Percentiles rank a stretch among this genome's conserved stretches.
phyloP scores from a whole-genome alignment of 1,284 basidiomycete genomes.

The Ceratobasidium sp. region DNA sequence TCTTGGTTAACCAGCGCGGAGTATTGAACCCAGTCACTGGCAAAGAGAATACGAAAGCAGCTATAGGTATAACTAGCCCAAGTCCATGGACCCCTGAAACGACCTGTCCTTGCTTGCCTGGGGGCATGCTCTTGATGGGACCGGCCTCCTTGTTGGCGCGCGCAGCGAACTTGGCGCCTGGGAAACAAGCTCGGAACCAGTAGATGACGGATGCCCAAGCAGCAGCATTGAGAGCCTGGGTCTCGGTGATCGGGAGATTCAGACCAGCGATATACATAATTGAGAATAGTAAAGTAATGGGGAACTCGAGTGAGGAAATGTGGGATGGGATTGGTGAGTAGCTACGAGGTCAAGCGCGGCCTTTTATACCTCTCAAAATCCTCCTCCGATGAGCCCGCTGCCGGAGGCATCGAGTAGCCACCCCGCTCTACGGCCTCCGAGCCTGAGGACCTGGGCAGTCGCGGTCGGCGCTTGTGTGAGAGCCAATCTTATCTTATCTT shows the following conservation, averaged over 20 bases:
- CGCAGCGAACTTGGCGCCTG: neutral
- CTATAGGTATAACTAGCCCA: slow-evolving; percentile 19
- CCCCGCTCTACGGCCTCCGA: slow-evolving; percentile 26
- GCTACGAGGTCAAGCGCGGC: neutral
- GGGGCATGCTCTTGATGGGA: slow-evolving; percentile 15
- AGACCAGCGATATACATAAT: slow-evolving; percentile 30
- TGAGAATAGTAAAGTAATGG: too few relatives aligned
- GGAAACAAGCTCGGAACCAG: slow-evolving; percentile 1
- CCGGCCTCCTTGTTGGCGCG: slow-evolving; percentile 13
- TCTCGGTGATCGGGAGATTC: slow-evolving; percentile 14
- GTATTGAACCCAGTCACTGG: slow-evolving; percentile 6
- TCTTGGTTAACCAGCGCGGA: neutral
- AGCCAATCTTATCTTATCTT: too few relatives aligned
- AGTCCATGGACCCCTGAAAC: slow-evolving; percentile 25
- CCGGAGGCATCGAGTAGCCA: neutral
- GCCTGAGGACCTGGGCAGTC: slow-evolving; percentile 16
- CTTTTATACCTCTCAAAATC: slow-evolving; percentile 13
- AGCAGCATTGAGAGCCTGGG: slow-evolving; percentile 20
- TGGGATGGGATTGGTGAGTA: neutral
- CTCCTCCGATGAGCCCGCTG: neutral
- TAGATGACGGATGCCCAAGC: slow-evolving; percentile 12
- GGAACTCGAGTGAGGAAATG: neutral
- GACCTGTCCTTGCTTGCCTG: slow-evolving; percentile 17
- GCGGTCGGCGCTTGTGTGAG: slow-evolving; percentile 18
- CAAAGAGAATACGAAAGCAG: slow-evolving; percentile 4